These are phyloP conservation scores for Stachybotrys chlorohalonatus DNA, from an alignment of 2,329 filamentous ascomycete species.

Conservation along the genomic window DNA sequence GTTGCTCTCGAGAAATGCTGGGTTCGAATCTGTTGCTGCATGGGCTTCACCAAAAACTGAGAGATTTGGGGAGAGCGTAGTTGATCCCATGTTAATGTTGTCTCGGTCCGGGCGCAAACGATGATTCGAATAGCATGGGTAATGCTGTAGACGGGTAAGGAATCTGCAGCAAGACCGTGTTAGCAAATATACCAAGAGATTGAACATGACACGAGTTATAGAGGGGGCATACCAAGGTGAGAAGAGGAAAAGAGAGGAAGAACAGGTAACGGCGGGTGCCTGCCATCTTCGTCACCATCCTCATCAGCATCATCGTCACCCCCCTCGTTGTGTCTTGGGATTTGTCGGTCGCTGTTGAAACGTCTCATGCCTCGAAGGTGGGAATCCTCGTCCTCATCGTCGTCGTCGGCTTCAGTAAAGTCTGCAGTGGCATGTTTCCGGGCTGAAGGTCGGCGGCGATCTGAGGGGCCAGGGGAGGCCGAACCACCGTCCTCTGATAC, in stretches of 20 bases:
- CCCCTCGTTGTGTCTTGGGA: constrained; percentile 39
- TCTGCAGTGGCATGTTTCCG: constrained; percentile 50
- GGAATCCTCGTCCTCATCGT: constrained; percentile 34
- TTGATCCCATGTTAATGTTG: constrained; percentile 89
- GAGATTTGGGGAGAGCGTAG: constrained; percentile 91
- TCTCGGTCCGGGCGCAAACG: constrained; percentile 79
- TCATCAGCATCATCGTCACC: constrained; percentile 35
- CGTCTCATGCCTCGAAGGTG: constrained; percentile 22
- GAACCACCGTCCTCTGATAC: constrained; percentile 18
- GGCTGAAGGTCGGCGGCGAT: constrained; percentile 15
- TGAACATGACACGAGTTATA: not conserved
- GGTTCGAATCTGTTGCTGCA: constrained; percentile 78
- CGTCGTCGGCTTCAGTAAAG: constrained; percentile 55
- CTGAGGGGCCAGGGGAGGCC: constrained; percentile 18
- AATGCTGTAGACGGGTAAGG: constrained; percentile 79
- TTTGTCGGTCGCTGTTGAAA: constrained; percentile 15
- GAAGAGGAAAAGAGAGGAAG: constrained; percentile 74
- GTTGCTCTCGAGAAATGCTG: constrained; percentile 81
- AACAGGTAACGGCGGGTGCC: constrained; percentile 25
- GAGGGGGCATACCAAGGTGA: constrained; percentile 52
- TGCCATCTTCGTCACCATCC: constrained; percentile 35
- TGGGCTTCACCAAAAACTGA: constrained; percentile 90
- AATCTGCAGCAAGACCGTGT: constrained; percentile 44
- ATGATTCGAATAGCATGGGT: constrained; percentile 85
- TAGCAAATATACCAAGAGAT: constrained; percentile 4